Evolutionary conservation across 2,329 filamentous ascomycete genomes (phyloP), one percentile per base, ranked within the genome.

Genomic region (Microdochium nivale): DNA sequence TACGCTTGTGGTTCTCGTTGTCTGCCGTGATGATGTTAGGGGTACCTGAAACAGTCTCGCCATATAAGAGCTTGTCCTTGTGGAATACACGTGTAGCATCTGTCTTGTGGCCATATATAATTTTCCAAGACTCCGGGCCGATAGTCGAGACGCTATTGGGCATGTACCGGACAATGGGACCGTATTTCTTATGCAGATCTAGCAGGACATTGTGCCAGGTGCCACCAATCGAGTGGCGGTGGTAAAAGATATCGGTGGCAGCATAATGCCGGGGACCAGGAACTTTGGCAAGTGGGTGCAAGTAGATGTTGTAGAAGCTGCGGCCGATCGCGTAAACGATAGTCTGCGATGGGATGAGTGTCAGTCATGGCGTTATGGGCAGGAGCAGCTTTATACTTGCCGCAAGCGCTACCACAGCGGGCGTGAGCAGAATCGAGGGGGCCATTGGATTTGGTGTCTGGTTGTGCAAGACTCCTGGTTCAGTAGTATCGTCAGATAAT

Each of bases 21-120:
- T 16, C 13, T 4, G 30, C 48, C 5, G 7, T 11, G 48, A 33
- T 70, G 63, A 53, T 25, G 7, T 49, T 3, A 7, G 9, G 9
- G 3, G 19, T 19, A 19, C 40, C 19, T 8, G 9, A 10, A 7
- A 19, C 5, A 5, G 40, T 16, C 40, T 24, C 19, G 7, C 3
- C 13, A 3, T 19, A 23, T 7, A 23, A 44, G 7, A 3, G 21
- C 3, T 23, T 3, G 23, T 44, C 40, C 40, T 44, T 44, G 7
- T 44, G 16, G 13, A 44, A 44, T 3, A 13, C 8, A 7, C 9
- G 16, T 8, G n/a, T 7, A 5, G 9, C 2, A 21, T 24, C 9
- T 24, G 40, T 23, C 40, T 44, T 44, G 19, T 47, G 46, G 24
- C 46, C 46, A 24, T 47, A 47, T n/a, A 47, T 23, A 9, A n/a